These are phyloP conservation scores for Cytospora chrysosperma DNA, from an alignment of 2,329 filamentous ascomycete species.

Conservation along the genomic window DNA sequence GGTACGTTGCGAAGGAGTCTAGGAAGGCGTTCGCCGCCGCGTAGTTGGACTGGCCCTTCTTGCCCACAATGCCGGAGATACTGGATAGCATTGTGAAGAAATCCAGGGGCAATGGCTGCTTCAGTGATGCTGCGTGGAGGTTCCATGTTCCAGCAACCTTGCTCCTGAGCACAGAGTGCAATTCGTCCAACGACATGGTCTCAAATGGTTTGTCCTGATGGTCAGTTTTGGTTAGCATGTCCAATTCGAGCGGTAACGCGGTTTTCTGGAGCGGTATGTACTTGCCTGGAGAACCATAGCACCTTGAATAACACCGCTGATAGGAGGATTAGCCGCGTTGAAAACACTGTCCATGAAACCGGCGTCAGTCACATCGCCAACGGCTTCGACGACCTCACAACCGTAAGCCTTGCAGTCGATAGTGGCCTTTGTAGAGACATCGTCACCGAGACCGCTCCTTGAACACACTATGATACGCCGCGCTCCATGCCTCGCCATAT, in stretches of 20 bases:
- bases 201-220: constrained; percentile 28
- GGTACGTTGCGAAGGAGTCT: constrained; percentile 35
- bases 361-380: neutral
- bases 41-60: constrained; percentile 34
- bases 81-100: constrained; percentile 37
- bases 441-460: neutral
- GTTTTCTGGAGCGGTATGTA: neutral
- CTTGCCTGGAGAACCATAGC: constrained; percentile 11
- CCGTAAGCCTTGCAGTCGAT: neutral
- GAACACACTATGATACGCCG: neutral
- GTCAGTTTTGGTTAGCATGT: too few relatives aligned
- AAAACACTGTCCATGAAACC: neutral
- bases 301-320: constrained; percentile 5
- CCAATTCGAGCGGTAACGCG: too few relatives aligned
- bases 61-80: constrained; percentile 12
- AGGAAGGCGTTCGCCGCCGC: constrained; percentile 37
- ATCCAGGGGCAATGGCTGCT: constrained; percentile 29
- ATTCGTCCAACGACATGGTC: constrained; percentile 35
- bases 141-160: constrained; percentile 42
- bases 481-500: neutral
- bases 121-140: constrained; percentile 32
- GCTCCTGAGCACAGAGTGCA: constrained; percentile 29
- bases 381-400: neutral
- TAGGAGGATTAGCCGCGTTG: neutral
- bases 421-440: neutral